phyloP scores from a whole-genome alignment of 2,329 filamentous ascomycete species.

The Nigrograna mackinnonii region DNA sequence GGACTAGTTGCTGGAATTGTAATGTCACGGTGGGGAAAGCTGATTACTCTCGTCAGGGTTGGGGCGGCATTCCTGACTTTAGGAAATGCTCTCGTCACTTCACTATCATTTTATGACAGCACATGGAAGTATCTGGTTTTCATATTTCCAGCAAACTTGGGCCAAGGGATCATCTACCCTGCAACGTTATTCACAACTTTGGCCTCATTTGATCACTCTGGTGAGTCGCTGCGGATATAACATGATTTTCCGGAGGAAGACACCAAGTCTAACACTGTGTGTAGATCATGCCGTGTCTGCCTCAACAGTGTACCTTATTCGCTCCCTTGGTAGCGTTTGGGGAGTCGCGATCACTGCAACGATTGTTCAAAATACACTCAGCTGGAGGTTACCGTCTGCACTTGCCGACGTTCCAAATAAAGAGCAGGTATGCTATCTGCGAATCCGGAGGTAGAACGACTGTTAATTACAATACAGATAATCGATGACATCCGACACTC shows the following conservation, averaged over 20 bases:
- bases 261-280: not conserved
- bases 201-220: slow-evolving; percentile 64
- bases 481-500: slow-evolving; percentile 67
- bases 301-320: slow-evolving; percentile 66
- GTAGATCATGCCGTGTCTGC: slow-evolving; percentile 65
- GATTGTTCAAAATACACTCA: slow-evolving; percentile 66
- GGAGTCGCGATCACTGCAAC: slow-evolving; percentile 66
- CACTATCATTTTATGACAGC: slow-evolving; percentile 45
- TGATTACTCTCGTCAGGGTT: slow-evolving; percentile 44
- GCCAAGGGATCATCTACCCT: slow-evolving; percentile 52
- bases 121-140: slow-evolving; percentile 51
- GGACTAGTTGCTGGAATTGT: slow-evolving; percentile 49
- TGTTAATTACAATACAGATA: slow-evolving; percentile 50
- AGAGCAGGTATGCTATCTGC: slow-evolving; percentile 52
- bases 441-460: not conserved
- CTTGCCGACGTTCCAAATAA: slow-evolving; percentile 61
- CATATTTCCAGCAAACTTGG: slow-evolving; percentile 50
- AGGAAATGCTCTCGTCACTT: slow-evolving; percentile 46
- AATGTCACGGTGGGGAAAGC: slow-evolving; percentile 52
- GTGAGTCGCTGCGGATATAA: slow-evolving; percentile 48
- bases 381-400: slow-evolving; percentile 55
- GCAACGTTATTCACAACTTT: slow-evolving; percentile 63
- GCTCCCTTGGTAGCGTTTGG: slow-evolving; percentile 66
- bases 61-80: slow-evolving; percentile 49
- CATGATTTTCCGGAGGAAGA: not conserved